These are phyloP conservation scores for Fusarium nygamai DNA, from an alignment of 2,329 filamentous ascomycete species.

Conservation along the genomic window DNA sequence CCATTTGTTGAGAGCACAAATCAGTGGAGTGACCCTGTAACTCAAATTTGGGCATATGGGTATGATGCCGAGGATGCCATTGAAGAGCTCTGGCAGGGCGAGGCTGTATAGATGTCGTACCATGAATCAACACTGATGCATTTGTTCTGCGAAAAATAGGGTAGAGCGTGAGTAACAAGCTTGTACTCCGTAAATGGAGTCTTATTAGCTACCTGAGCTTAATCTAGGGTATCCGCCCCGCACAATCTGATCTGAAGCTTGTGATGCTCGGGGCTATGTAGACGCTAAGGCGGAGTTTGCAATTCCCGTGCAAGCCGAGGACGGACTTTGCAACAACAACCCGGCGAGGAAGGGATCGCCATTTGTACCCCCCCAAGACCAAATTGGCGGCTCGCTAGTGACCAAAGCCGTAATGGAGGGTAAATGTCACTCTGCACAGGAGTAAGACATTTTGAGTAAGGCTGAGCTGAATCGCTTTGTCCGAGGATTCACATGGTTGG, in stretches of 20 bases:
- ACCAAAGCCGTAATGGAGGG: neutral
- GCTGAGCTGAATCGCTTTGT: neutral
- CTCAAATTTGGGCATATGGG: slow-evolving; percentile 6
- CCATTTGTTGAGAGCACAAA: slow-evolving; percentile 8
- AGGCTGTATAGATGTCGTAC: rapidly evolving
- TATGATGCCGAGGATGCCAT: neutral
- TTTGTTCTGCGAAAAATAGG: neutral
- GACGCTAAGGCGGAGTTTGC: neutral
- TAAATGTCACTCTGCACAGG: neutral
- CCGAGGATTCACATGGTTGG: neutral
- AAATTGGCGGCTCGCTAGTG: neutral
- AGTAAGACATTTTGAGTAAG: neutral
- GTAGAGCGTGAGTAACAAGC: neutral
- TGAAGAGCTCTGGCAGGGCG: neutral
- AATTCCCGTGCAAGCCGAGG: neutral
- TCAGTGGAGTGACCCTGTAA: slow-evolving; percentile 3
- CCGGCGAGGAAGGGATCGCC: neutral
- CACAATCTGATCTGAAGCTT: neutral
- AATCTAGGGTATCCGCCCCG: no score
- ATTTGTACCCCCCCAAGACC: neutral
- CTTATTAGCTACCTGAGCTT: no score
- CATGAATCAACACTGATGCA: neutral
- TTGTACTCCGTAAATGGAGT: rapidly evolving
- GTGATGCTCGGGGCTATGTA: neutral
- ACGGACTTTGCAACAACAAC: neutral